phyloP scores from a whole-genome alignment of 75 land plant species.

The Larix kaempferi region DNA sequence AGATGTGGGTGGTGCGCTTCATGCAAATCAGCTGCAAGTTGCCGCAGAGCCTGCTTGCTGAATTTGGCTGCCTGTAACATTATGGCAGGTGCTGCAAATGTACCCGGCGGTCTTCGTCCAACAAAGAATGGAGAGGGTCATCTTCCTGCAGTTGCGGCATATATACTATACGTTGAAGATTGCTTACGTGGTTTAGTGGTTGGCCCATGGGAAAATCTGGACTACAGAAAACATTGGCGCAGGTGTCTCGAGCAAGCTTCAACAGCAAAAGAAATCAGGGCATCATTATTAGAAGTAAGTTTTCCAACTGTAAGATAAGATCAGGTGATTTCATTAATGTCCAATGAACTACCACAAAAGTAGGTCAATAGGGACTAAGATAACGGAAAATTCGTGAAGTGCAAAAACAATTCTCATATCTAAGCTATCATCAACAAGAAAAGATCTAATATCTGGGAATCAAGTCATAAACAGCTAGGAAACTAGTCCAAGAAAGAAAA shows the following conservation, averaged over 20 bases:
- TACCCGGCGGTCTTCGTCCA: conserved; percentile 33
- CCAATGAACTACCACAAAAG: too few relatives aligned
- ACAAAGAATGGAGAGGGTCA: conserved; percentile 43
- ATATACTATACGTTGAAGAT: conserved; percentile 78
- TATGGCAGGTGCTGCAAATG: conserved; percentile 48
- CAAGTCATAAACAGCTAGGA: too few relatives aligned
- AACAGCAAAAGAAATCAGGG: conserved; percentile 34
- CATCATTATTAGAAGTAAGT: conserved; percentile 71
- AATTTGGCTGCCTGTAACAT: conserved; percentile 57
- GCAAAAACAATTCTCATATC: too few relatives aligned
- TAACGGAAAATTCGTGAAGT: too few relatives aligned
- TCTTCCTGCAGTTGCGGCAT: conserved; percentile 58
- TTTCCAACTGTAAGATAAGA: not conserved
- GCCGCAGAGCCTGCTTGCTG: conserved; percentile 67
- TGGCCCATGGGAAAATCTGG: conserved; percentile 56
- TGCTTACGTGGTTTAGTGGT: conserved; percentile 60
- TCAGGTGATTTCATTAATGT: too few relatives aligned
- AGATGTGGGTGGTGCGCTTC: conserved; percentile 94
- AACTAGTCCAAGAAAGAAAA: too few relatives aligned
- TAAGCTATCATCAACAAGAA: too few relatives aligned
- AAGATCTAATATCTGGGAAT: too few relatives aligned
- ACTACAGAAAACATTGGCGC: conserved; percentile 64
- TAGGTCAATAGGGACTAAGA: too few relatives aligned
- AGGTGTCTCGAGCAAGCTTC: conserved; percentile 48
- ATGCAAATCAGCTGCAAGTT: conserved; percentile 40